A percentile compares a stretch with the other conserved stretches of the same genome.
These are phyloP conservation scores for Apodospora peruviana DNA, from an alignment of 495 filamentous ascomycete genomes.

Conservation along the genomic window DNA sequence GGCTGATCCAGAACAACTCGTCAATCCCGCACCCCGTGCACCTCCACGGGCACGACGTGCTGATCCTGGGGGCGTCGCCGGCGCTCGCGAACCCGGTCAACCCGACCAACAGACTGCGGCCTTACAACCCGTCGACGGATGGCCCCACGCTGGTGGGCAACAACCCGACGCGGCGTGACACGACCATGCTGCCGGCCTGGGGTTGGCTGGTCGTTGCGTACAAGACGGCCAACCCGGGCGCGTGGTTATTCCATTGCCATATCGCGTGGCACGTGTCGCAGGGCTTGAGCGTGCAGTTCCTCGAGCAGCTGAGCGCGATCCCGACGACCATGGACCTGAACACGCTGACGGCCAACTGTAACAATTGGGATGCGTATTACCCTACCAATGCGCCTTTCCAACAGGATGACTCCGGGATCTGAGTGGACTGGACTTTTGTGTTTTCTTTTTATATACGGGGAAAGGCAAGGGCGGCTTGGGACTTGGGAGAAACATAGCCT, in stretches of 20 bases:
- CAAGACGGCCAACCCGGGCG: conserved; percentile 48
- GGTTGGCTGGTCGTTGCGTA: conserved; percentile 49
- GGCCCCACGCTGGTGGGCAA: conserved; percentile 21
- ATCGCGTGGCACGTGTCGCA: conserved; percentile 45
- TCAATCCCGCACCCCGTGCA: conserved; percentile 41
- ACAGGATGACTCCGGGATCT: conserved; percentile 24
- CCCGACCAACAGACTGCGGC: conserved; percentile 6
- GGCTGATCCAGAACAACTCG: conserved; percentile 43
- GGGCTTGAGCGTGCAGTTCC: conserved; percentile 40
- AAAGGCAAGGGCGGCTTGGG: too few relatives aligned
- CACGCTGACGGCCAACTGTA: conserved; percentile 15
- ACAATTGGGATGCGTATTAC: conserved; percentile 20
- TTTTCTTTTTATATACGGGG: background rate
- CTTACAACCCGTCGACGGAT: conserved; percentile 27
- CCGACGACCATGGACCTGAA: conserved; percentile 15
- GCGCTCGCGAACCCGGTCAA: conserved; percentile 10
- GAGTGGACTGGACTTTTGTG: background rate
- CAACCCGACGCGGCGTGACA: conserved; percentile 55
- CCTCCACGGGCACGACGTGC: conserved; percentile 50
- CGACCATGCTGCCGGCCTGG: conserved; percentile 46
- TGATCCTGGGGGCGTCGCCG: conserved; percentile 41
- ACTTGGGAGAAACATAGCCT: too few relatives aligned
- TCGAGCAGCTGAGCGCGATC: conserved; percentile 32
- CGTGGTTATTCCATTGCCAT: conserved; percentile 40
- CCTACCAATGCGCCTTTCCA: conserved; percentile 15